phyloP scores from a whole-genome alignment of 1,139 yeast genomes.

The Starmera stellimalicola region DNA sequence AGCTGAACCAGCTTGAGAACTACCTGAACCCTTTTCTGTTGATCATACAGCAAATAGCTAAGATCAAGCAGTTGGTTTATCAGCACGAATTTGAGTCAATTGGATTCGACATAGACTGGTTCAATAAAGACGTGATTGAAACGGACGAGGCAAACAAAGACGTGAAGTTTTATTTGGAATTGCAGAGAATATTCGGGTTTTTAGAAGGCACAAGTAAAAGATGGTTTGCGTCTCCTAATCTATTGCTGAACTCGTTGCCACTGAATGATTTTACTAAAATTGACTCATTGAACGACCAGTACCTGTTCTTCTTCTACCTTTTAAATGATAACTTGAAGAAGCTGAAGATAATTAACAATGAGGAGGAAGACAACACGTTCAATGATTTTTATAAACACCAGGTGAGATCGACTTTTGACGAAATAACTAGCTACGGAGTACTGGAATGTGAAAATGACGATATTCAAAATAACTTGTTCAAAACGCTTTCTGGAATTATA shows the following conservation, averaged over 20 bases:
- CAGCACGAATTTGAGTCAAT: conserved; percentile 26
- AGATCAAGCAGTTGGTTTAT: conserved; percentile 27
- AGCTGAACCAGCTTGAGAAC: conserved; percentile 19
- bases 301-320: background rate
- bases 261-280: conserved; percentile 13
- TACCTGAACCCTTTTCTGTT: conserved; percentile 33
- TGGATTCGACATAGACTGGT: conserved; percentile 35
- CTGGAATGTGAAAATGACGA: conserved; percentile 25
- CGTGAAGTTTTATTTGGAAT: conserved; percentile 24
- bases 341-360: conserved; percentile 11
- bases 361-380: conserved; percentile 4
- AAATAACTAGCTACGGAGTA: conserved; percentile 11
- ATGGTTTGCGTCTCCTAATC: conserved; percentile 29
- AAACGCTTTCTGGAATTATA: conserved; percentile 23
- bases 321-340: background rate
- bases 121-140: conserved; percentile 25
- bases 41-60: conserved; percentile 33
- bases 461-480: conserved; percentile 20
- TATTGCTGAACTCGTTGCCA: conserved; percentile 24
- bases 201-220: conserved; percentile 30
- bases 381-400: conserved; percentile 2
- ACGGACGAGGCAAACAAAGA: conserved; percentile 9
- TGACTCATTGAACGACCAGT: conserved; percentile 7
- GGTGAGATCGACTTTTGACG: conserved; percentile 2
- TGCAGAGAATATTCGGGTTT: conserved; percentile 35